Evolutionary conservation across 2,329 filamentous ascomycete species (phyloP), one percentile per base, ranked within the genome.

Genomic region (Trichoderma semiorbis): DNA sequence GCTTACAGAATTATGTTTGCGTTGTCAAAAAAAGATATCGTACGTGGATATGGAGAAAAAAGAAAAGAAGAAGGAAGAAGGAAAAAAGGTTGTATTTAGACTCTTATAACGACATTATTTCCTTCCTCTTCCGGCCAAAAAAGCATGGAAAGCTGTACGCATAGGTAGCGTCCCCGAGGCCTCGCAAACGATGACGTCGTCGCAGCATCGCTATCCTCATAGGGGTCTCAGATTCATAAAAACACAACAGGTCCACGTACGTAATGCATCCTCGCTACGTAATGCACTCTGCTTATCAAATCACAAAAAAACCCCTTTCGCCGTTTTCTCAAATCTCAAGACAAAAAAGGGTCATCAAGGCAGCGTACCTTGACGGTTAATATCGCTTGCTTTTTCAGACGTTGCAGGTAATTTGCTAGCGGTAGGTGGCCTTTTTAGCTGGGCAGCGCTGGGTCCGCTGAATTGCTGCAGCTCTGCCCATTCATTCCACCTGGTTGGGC

Each of bases 171-270:
- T 32, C 53, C 53, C 53, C 57, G n/a, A 60, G 55, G 66, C 26
- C 55, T 69, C 66, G 66, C 57, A 7, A 57, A 53, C 57, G 66
- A 69, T 69, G 66, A 69, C 66, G 66, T 69, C 57, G 66, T 50
- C 66, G 21, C n/a, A 18, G 53, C 64, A 26, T 30, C 39, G 28
- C 30, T 30, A 43, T 62, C 32, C 21, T 53, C 47, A 53, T 53
- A 53, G 47, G 47, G 47, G 47, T 53, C 47, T 39, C 36, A 18
- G 34, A 39, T 16, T 14, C 34, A 39, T 12, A 39, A 39, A 39
- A 16, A 5, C 12, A 32, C 30, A 32, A 39, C 16, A 36, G 34
- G 16, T 8, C 36, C 16, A 39, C 16, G 36, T 39, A 39, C 36
- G 36, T 39, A 39, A 39, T 39, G 36, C 36, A 39, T 2, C 14